Evolutionary conservation across 805 yeast genomes (phyloP), one percentile per base, ranked within the genome.

Genomic region (Candida oleophila): DNA sequence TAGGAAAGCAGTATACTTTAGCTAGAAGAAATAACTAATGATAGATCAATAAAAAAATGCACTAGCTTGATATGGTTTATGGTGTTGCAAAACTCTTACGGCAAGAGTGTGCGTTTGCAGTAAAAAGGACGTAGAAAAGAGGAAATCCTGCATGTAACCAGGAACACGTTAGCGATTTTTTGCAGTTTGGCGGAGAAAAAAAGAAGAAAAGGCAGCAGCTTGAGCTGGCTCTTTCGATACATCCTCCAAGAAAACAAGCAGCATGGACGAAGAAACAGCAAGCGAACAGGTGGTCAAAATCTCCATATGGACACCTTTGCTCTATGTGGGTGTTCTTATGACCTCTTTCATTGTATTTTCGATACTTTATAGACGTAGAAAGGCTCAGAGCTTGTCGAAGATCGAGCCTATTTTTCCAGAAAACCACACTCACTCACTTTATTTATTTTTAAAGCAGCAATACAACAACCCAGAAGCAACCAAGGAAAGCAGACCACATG

Each of bases 321-420:
- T 87, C 35, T 91, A 91, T 62, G 83, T 89, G 46, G 82, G 78
- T 3, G 78, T 89, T 25, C 65, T 91, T 51, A 61, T 89, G 38
- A 60, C 86, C 2, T 81, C 91, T 2, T 74, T 91, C 49, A 68
- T 82, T 28, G 68, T 82, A 4, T 91, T 91, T 61, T 81, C 95
- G 18, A 74, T 82, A 38, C 71, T 76, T 45, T 87, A 90, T 64
- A 78, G 92, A 56, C 64, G 73, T 46, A 78, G 78, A 58, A 79
- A 80, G 53, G 59, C 79, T 34, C 57, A 71, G 45, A 77, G 80
- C 51, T 68, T 87, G 48, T 71, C 81, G 14, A 69, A 76, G 38
- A 77, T 86, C 53, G 80, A 78, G 54, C 91, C 96, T 12, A 80
- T 92, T 55, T 91, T 89, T 65, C 82, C 72, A 20, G 82, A 79